phyloP scores from a whole-genome alignment of 768 basidiomycete species.

The Hypsizygus marmoreus region DNA sequence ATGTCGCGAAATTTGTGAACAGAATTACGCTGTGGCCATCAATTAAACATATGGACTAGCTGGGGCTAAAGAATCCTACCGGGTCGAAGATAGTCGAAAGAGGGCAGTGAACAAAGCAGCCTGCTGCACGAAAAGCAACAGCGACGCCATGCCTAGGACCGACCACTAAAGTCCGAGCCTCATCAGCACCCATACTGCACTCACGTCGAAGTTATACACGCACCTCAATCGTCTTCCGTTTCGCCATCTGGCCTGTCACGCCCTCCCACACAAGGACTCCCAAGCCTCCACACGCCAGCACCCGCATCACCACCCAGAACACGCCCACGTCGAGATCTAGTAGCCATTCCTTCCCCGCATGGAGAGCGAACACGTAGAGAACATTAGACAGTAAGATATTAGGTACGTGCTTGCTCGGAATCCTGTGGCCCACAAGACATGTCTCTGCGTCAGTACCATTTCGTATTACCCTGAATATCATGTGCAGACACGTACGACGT shows the following conservation, averaged over 20 bases:
- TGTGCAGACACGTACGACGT: slow-evolving; percentile 45
- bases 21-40: slow-evolving; percentile 59
- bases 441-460: slow-evolving; percentile 16
- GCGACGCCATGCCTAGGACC: slow-evolving; percentile 64
- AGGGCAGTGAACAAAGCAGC: slow-evolving; percentile 68
- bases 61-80: slow-evolving; percentile 44
- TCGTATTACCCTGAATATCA: not conserved
- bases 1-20: slow-evolving; percentile 67
- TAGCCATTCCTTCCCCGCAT: slow-evolving; percentile 68
- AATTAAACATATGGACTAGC: slow-evolving; percentile 1
- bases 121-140: slow-evolving; percentile 69
- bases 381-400: slow-evolving; percentile 62
- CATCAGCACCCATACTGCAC: slow-evolving; percentile 9
- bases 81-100: slow-evolving; percentile 64
- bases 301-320: slow-evolving; percentile 76
- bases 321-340: slow-evolving; percentile 67
- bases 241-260: slow-evolving; percentile 52
- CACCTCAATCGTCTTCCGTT: slow-evolving; percentile 62
- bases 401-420: slow-evolving; percentile 54
- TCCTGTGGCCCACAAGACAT: slow-evolving; percentile 35
- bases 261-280: slow-evolving; percentile 64
- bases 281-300: slow-evolving; percentile 72
- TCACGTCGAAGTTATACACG: slow-evolving; percentile 18
- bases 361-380: slow-evolving; percentile 61
- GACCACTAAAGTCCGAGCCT: slow-evolving; percentile 55